phyloP scores from a whole-genome alignment of 106 monocot genomes.

The Acorus gramineus region DNA sequence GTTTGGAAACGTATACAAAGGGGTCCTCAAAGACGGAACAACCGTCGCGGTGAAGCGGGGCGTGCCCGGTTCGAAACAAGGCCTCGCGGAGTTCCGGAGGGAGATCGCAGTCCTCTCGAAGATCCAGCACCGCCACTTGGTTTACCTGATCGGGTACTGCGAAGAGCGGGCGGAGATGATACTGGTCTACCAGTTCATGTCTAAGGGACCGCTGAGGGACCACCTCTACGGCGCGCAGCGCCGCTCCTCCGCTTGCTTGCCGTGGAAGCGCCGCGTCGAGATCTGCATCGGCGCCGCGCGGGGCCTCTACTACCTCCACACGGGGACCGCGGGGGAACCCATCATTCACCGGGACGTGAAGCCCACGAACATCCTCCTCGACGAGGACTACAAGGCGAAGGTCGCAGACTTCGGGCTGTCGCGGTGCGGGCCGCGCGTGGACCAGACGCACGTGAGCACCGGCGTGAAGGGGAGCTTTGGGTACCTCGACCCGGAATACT shows the following conservation, averaged over 20 bases:
- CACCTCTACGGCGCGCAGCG: conserved; percentile 13
- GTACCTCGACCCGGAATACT: conserved; percentile 25
- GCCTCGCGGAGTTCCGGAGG: conserved; percentile 16
- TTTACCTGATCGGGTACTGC: conserved; percentile 28
- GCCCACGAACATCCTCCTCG: conserved; percentile 22
- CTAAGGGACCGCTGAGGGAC: conserved; percentile 19
- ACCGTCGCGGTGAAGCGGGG: conserved; percentile 23
- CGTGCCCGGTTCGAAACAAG: conserved; percentile 7
- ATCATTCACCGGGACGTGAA: conserved; percentile 33
- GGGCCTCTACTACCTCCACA: conserved; percentile 28
- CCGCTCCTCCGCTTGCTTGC: neutral
- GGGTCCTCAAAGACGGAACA: conserved; percentile 13
- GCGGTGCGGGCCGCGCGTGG: neutral
- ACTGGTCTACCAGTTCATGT: conserved; percentile 27
- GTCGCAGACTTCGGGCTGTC: conserved; percentile 27
- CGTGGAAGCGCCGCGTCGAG: conserved; percentile 31
- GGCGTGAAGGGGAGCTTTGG: conserved; percentile 29
- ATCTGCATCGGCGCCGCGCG: conserved; percentile 26
- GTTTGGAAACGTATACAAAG: conserved; percentile 24
- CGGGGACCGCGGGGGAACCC: conserved; percentile 11
- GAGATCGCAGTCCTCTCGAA: conserved; percentile 19
- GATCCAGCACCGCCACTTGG: conserved; percentile 28
- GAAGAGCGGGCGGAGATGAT: conserved; percentile 34
- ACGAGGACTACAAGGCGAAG: conserved; percentile 13
- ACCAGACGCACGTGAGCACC: conserved; percentile 14